phyloP scores from a whole-genome alignment of 768 basidiomycete genomes.

The Gloeopeniophorella convolvens region DNA sequence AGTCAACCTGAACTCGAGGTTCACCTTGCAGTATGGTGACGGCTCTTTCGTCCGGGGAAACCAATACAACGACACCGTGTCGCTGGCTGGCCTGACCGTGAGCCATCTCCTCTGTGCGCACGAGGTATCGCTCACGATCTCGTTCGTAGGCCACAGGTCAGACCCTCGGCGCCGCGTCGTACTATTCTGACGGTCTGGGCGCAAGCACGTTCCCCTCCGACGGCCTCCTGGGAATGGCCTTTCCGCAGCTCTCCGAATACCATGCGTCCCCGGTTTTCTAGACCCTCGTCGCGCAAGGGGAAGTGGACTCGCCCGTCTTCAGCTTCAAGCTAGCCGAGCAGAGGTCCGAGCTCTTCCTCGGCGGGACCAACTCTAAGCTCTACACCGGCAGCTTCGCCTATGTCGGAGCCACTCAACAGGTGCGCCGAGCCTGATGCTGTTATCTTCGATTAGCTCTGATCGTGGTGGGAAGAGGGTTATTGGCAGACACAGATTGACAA shows the following conservation, averaged over 20 bases:
- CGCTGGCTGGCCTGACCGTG: not conserved
- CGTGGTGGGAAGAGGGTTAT: slow-evolving; percentile 2
- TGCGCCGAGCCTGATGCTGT: not conserved
- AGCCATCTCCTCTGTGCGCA: not conserved
- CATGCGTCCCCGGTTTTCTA: slow-evolving; percentile 33
- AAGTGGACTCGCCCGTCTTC: slow-evolving; percentile 34
- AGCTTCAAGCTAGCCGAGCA: slow-evolving; percentile 39
- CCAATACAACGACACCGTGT: slow-evolving; percentile 29
- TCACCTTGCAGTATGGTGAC: slow-evolving; percentile 31
- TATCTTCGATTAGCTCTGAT: not conserved
- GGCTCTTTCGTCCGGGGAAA: slow-evolving; percentile 26
- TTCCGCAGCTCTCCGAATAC: slow-evolving; percentile 33
- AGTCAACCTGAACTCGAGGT: slow-evolving; percentile 17
- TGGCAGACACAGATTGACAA: slow-evolving; percentile 16
- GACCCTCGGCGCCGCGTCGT: slow-evolving; percentile 34
- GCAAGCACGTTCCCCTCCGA: slow-evolving; percentile 31
- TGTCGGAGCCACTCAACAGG: not conserved
- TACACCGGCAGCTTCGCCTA: not conserved
- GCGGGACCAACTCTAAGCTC: not conserved
- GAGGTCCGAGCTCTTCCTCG: slow-evolving; percentile 17
- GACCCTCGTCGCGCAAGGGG: slow-evolving; percentile 34
- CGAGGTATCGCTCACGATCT: not conserved
- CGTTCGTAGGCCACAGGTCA: slow-evolving; percentile 22
- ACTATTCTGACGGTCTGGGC: slow-evolving; percentile 32
- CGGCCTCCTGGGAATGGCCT: slow-evolving; percentile 41